Base-by-base conservation (phyloP, 148 eudicot genomes). In the Rhododendron mucronatum region DNA sequence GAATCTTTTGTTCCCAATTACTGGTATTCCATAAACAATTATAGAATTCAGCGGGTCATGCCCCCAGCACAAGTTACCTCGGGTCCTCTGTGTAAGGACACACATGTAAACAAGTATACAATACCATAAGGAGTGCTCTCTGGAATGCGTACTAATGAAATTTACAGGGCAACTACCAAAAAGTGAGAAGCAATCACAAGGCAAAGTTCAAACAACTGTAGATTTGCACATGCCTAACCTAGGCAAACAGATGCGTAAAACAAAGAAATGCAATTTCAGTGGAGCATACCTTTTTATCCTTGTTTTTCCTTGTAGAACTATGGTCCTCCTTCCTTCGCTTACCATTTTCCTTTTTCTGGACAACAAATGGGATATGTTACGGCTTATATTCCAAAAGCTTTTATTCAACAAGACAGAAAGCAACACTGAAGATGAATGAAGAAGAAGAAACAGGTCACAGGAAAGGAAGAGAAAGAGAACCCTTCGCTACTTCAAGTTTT, bases 281-380 rank as follows among this genome's bases (percentile, higher is more conserved):
- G 15, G 26, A 61, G 47, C 89, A 85, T 15, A 87, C 99, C 96
- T 91, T 94, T 92, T 91, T 91, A 63, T 95, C 97, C 90, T 92
- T 96, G 91, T 55, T 91, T 88, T 93, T 96, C 93, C 94, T 92
- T 18, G 92, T 28, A 37, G 81, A 73, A 84, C 83, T 81, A 80
- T 90, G 90, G 85, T 95, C 98, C 5, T 95, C 98, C 91, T 96
- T 96, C 90, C 97, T 90, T 88, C 98, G 88, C 93, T 94, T 96
- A 88, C 92, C 90, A 78, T 87, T 88, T 89, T 95, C 99, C 79
- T 95, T 96, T 90, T 90, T 96, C 99, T 96, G 95, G 71, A 88
- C 73, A 71, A 84, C 79, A 30, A 37, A 23, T 48, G 39, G 26
- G 44, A 85, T 74, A 30, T 87, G 45, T 35, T 57, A 73, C 57